These are phyloP conservation scores for Coemansia sp. DNA, from an alignment of 192 early-diverging fungal species.

Conservation along the genomic window DNA sequence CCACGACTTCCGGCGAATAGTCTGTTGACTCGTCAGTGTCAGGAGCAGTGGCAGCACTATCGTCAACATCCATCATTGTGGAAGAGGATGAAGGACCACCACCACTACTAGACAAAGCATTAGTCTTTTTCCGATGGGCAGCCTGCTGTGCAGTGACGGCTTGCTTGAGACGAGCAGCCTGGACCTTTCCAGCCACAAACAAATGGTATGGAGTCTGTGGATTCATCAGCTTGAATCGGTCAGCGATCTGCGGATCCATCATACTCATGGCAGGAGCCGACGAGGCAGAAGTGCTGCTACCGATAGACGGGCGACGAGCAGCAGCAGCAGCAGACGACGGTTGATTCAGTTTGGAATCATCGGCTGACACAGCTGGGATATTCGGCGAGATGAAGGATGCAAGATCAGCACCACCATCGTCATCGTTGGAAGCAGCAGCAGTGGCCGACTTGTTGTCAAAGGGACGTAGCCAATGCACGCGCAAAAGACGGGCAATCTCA, in stretches of 20 bases:
- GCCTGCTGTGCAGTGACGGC: constrained; percentile 16
- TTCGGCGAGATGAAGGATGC: not conserved
- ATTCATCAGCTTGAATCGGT: constrained; percentile 51
- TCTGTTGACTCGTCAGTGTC: not conserved
- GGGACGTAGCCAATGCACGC: constrained; percentile 37
- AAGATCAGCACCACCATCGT: not conserved
- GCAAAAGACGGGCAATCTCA: constrained; percentile 38
- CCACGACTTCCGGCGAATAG: constrained; percentile 7
- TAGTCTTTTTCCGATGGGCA: not conserved
- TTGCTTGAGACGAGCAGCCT: constrained; percentile 44
- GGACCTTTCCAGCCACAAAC: constrained; percentile 53
- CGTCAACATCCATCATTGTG: not conserved
- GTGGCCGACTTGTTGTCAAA: constrained; percentile 14
- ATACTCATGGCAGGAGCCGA: constrained; percentile 2
- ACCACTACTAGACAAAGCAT: no score
- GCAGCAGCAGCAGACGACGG: not conserved
- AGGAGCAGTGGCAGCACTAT: not conserved
- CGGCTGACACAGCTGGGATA: no score
- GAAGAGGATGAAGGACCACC: no score
- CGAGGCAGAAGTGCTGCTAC: constrained; percentile 1
- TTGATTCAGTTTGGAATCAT: no score
- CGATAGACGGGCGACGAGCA: not conserved
- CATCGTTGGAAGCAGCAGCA: not conserved
- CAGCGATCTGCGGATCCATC: constrained; percentile 27
- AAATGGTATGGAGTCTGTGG: constrained; percentile 53